Percentiles rank a stretch among this genome's conserved stretches.
Evolutionary conservation across 2,329 filamentous ascomycete genomes (phyloP).

Genomic region (Nemania sp.): DNA sequence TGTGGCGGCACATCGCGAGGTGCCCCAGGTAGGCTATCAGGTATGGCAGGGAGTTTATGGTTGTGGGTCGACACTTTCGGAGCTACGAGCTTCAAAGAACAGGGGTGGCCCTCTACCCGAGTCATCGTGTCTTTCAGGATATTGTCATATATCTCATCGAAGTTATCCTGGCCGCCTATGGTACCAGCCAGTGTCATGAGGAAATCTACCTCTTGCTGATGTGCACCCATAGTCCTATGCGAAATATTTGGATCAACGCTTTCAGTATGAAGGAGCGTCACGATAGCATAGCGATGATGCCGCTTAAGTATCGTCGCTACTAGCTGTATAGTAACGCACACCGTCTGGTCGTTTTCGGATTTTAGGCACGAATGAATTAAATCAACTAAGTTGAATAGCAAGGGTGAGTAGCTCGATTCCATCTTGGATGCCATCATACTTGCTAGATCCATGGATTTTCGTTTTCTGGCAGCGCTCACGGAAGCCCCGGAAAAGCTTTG

Average conservation of each 20-base stretch:
- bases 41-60: slow-evolving; percentile 66
- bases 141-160: slow-evolving; percentile 78
- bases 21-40: slow-evolving; percentile 68
- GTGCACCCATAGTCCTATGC: slow-evolving; percentile 76
- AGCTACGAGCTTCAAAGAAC: slow-evolving; percentile 75
- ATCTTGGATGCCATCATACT: slow-evolving; percentile 81
- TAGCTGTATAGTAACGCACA: slow-evolving; percentile 88
- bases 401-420: slow-evolving; percentile 79
- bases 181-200: slow-evolving; percentile 76
- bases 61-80: slow-evolving; percentile 69
- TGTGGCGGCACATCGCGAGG: slow-evolving; percentile 71
- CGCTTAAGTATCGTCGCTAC: slow-evolving; percentile 86
- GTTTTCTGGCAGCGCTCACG: slow-evolving; percentile 77
- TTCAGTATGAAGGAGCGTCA: slow-evolving; percentile 78
- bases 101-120: slow-evolving; percentile 78
- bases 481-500: slow-evolving; percentile 60
- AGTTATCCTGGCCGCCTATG: slow-evolving; percentile 75
- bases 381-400: slow-evolving; percentile 93
- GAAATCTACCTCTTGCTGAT: slow-evolving; percentile 79
- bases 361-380: slow-evolving; percentile 86
- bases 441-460: slow-evolving; percentile 89
- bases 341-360: slow-evolving; percentile 88
- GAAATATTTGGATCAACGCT: slow-evolving; percentile 64
- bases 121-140: slow-evolving; percentile 78
- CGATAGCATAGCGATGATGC: slow-evolving; percentile 87